Conservation (phyloP, 208 protist species). For the Crithidia fasciculata region DNA sequence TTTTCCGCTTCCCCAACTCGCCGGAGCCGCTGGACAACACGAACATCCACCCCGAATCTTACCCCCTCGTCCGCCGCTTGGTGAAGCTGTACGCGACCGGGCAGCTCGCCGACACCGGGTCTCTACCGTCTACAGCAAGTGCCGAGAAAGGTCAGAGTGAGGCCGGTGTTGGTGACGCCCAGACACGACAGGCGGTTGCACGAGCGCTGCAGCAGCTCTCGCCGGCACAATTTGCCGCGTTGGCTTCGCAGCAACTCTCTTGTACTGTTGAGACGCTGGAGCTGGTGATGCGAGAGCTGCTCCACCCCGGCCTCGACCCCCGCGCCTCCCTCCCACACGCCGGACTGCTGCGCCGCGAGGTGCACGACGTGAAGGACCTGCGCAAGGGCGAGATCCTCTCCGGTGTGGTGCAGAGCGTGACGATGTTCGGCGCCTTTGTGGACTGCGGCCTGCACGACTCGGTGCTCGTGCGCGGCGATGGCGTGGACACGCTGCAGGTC, state of each 20-base stretch:
- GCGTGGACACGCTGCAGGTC: constrained; percentile 58
- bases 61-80: constrained; percentile 58
- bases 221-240: constrained; percentile 11
- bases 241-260: constrained; percentile 33
- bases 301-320: constrained; percentile 72
- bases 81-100: constrained; percentile 34
- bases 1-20: constrained; percentile 89
- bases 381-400: constrained; percentile 53
- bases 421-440: constrained; percentile 86
- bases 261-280: constrained; percentile 74
- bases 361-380: constrained; percentile 44
- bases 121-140: neutral
- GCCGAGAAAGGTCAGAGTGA: neutral
- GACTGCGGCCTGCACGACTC: constrained; percentile 83
- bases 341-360: constrained; percentile 67
- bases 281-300: constrained; percentile 62
- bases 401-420: constrained; percentile 77
- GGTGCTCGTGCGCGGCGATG: constrained; percentile 62
- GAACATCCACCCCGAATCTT: constrained; percentile 88
- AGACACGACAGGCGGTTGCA: constrained; percentile 24
- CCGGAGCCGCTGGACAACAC: constrained; percentile 82
- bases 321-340: constrained; percentile 71
- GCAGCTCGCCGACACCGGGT: constrained; percentile 7
- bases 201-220: constrained; percentile 20
- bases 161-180: constrained; percentile 1